A percentile compares a stretch with the other conserved stretches of the same genome.
These are phyloP conservation scores for Sporothrix brunneoviolacea DNA, from an alignment of 2,329 filamentous ascomycete species.

Conservation along the genomic window DNA sequence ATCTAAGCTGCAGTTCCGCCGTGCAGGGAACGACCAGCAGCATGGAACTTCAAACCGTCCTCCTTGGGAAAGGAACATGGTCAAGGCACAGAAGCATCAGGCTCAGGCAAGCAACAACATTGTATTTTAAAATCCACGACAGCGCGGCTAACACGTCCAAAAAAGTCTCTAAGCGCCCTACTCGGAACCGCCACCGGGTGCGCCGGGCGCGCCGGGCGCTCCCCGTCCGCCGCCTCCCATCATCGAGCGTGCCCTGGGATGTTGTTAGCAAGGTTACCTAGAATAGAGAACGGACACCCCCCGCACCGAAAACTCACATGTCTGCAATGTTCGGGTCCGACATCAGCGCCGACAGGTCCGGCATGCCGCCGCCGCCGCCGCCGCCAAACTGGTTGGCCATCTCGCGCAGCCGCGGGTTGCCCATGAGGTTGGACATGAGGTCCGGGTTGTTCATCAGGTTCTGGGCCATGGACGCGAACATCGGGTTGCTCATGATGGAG, in stretches of 20 bases:
- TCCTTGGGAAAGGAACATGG: too few relatives aligned
- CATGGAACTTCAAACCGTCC: too few relatives aligned
- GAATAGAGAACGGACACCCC: too few relatives aligned
- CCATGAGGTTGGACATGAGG: conserved; percentile 87
- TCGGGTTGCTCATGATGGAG: conserved; percentile 91
- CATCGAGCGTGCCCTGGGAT: conserved; percentile 23
- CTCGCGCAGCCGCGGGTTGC: conserved; percentile 78
- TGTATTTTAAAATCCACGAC: background rate
- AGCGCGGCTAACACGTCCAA: conserved; percentile 6
- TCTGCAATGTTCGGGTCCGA: conserved; percentile 86
- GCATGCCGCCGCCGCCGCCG: conserved; percentile 54
- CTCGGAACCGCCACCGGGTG: background rate
- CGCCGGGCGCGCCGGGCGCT: too few relatives aligned
- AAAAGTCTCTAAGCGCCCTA: too few relatives aligned
- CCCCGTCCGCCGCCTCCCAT: conserved; percentile 23
- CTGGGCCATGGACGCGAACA: conserved; percentile 96
- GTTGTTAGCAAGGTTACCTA: background rate
- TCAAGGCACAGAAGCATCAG: too few relatives aligned
- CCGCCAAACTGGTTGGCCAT: conserved; percentile 76
- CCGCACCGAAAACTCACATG: too few relatives aligned
- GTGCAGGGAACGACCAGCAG: too few relatives aligned
- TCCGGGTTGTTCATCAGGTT: conserved; percentile 96
- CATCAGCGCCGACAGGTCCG: conserved; percentile 81
- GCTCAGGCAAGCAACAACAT: too few relatives aligned
- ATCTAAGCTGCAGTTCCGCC: too few relatives aligned